Percentiles rank a stretch among this genome's conserved stretches.
Evolutionary conservation across 306 rosid species (phyloP).

Genomic region (Hylodesmum podocarpum): DNA sequence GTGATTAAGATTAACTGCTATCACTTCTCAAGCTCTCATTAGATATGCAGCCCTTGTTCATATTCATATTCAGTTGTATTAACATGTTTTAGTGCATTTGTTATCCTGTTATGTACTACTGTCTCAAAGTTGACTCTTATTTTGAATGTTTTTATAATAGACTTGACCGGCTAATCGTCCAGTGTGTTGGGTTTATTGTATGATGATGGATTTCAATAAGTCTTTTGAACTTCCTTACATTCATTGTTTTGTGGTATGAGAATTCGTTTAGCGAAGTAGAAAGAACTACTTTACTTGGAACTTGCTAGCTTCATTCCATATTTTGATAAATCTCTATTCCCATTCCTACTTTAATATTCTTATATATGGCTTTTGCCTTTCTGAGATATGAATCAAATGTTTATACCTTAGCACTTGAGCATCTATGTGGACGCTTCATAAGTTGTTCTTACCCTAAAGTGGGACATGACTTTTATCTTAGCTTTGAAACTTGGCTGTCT

Average conservation of each 20-base stretch:
- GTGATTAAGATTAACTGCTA: background rate
- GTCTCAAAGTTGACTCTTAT: background rate
- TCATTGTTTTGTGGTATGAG: background rate
- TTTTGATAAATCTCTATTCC: slow-evolving; percentile 4
- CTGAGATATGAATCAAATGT: background rate
- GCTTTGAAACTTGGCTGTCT: background rate
- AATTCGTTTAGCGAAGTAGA: slow-evolving; percentile 20
- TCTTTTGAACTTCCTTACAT: slow-evolving; percentile 16
- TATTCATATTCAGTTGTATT: background rate
- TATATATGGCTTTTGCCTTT: background rate
- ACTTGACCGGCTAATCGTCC: background rate
- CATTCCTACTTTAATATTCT: background rate
- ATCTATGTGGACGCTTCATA: background rate
- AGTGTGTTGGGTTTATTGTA: background rate
- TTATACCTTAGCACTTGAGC: background rate
- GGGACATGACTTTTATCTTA: background rate
- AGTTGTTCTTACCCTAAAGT: background rate
- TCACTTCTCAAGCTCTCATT: too few species aligned
- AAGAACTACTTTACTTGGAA: background rate
- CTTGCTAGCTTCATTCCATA: slow-evolving; percentile 1
- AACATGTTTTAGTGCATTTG: slow-evolving; percentile 7
- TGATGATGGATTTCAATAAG: slow-evolving; percentile 14
- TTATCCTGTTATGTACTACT: background rate
- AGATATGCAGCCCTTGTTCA: background rate
- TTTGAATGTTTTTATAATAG: slow-evolving; percentile 10